Conservation (phyloP, 2,329 filamentous ascomycete species). For the Helicocarpus griseus region DNA sequence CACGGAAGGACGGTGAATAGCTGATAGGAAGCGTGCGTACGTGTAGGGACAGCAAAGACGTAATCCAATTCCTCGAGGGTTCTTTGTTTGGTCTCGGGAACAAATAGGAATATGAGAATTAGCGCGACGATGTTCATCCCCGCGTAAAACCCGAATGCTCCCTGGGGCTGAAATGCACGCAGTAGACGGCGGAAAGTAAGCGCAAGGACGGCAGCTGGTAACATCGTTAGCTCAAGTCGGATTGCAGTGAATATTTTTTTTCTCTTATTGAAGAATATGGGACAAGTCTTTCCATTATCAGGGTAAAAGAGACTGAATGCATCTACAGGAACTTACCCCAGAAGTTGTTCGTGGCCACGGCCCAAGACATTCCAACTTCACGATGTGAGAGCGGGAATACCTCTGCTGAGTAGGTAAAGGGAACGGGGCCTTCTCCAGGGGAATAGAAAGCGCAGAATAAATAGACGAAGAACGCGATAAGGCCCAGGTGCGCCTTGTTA, state of each 20-base stretch:
- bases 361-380: conserved; percentile 41
- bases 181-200: conserved; percentile 37
- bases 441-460: conserved; percentile 57
- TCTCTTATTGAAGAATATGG: too few relatives aligned
- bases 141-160: conserved; percentile 53
- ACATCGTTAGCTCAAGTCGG: not conserved
- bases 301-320: too few relatives aligned
- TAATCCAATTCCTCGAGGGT: conserved; percentile 51
- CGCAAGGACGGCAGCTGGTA: conserved; percentile 29
- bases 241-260: too few relatives aligned
- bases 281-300: too few relatives aligned
- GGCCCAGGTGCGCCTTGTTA: conserved; percentile 37
- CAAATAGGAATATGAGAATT: conserved; percentile 53
- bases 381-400: conserved; percentile 48
- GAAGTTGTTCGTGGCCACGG: conserved; percentile 34
- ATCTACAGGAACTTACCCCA: too few relatives aligned
- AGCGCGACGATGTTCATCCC: conserved; percentile 52
- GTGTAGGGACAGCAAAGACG: conserved; percentile 49
- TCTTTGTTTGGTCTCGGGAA: conserved; percentile 48
- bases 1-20: conserved; percentile 48
- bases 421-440: conserved; percentile 50
- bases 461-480: conserved; percentile 54
- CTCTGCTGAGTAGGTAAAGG: conserved; percentile 45
- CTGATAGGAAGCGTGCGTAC: conserved; percentile 51
- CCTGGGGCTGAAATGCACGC: conserved; percentile 40